Evolutionary conservation across 108 stramenopile genomes (phyloP).

Genomic region (Stephanodiscus triporus): DNA sequence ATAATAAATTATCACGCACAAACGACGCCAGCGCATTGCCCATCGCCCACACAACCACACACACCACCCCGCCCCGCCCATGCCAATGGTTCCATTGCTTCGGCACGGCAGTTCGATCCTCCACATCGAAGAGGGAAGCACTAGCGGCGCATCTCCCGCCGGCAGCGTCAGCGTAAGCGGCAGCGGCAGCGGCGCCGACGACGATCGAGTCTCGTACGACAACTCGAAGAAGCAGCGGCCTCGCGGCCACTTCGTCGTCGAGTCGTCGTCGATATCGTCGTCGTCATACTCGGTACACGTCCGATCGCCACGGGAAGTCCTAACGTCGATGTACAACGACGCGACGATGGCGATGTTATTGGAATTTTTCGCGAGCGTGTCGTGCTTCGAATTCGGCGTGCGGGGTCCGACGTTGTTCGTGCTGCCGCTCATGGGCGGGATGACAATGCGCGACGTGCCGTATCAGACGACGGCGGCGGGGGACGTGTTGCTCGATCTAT

Average conservation of each 20-base stretch:
- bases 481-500: constrained; percentile 46
- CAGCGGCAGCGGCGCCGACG: neutral
- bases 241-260: too few species aligned
- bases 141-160: too few species aligned
- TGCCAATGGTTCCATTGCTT: too few species aligned
- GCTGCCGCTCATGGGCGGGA: constrained; percentile 9
- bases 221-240: too few species aligned
- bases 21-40: too few species aligned
- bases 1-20: too few species aligned
- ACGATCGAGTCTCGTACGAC: neutral
- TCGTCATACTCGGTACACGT: neutral
- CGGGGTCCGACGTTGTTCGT: constrained; percentile 24
- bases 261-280: too few species aligned
- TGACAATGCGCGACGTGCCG: constrained; percentile 34
- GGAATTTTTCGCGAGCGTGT: constrained; percentile 7
- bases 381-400: constrained; percentile 24
- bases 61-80: too few species aligned
- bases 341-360: constrained; percentile 8
- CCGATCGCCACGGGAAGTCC: constrained; percentile 28
- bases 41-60: too few species aligned
- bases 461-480: constrained; percentile 42
- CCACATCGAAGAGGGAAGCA: neutral
- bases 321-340: constrained; percentile 29
- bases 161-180: too few species aligned
- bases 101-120: neutral